These are phyloP conservation scores for Naganishia sp. DNA, from an alignment of 1,284 basidiomycete genomes.

Conservation along the genomic window DNA sequence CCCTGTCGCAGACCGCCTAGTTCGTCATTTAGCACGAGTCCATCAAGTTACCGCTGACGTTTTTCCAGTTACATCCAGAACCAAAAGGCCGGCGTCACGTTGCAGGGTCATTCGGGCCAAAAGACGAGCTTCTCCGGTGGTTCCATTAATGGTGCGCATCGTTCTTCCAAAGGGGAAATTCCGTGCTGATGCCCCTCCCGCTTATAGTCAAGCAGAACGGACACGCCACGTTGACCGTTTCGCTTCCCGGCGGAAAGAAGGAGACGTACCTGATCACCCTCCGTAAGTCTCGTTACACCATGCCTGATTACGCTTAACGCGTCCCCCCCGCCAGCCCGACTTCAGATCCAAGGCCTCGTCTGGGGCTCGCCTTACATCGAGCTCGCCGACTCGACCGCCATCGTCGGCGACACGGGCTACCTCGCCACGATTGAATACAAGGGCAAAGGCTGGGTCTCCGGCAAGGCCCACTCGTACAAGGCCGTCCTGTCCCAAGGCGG, in stretches of 20 bases:
- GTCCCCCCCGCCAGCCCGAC: conserved; percentile 57
- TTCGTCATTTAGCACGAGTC: conserved; percentile 36
- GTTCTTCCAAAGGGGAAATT: background rate
- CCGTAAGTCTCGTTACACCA: conserved; percentile 52
- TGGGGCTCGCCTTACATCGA: conserved; percentile 67
- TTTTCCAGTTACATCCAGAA: conserved; percentile 70
- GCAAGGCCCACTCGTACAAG: conserved; percentile 91
- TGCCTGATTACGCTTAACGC: background rate
- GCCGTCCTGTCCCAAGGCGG: conserved; percentile 63
- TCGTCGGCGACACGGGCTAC: conserved; percentile 76
- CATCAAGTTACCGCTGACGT: background rate
- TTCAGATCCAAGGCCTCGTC: conserved; percentile 62
- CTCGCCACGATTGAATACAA: conserved; percentile 82
- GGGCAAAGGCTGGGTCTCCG: conserved; percentile 88
- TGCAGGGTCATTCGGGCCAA: conserved; percentile 91
- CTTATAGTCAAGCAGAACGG: conserved; percentile 85
- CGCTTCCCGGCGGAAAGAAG: conserved; percentile 61
- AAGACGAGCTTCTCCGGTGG: conserved; percentile 74
- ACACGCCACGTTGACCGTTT: conserved; percentile 79
- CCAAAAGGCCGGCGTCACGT: conserved; percentile 70
- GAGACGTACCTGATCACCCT: conserved; percentile 90
- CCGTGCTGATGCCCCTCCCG: conserved; percentile 7
- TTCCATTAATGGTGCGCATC: conserved; percentile 70
- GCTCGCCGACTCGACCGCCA: conserved; percentile 78
- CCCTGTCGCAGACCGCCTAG: conserved; percentile 60